Evolutionary conservation across 805 yeast species (phyloP), one percentile per base, ranked within the genome.

Genomic region (Cyberlindnera euphorbiiphila): DNA sequence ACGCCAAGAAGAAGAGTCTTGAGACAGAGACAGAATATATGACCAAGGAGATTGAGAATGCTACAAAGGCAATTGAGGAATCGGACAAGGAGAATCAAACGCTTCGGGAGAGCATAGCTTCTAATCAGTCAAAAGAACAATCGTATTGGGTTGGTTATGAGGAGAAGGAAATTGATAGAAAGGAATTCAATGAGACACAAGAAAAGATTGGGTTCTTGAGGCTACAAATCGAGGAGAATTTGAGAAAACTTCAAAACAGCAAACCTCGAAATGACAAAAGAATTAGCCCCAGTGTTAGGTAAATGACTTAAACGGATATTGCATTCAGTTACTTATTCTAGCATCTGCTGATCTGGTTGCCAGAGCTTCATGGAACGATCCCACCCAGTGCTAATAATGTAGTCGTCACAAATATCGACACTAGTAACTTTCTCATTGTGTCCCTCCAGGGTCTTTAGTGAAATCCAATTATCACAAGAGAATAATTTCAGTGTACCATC

Each of bases 341-440:
- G 8, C 16, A 43, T 43, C 29, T 37, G 25, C n/a, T 42, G 41
- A 31, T 50, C 39, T n/a, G 33, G 37, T 19, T 48, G 18, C 87
- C 87, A 84, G 29, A 84, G 37, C 36, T 46, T 46, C 8, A 41
- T 38, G 10, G 45, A 41, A 17, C 45, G 42, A 21, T 42, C 45
- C 46, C 45, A 45, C 1, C 50, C 50, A 18, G 43, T 37, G 36
- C 50, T 46, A 12, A 40, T 46, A 1, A 88, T 60, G 23, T 42
- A 52, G 7, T 61, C 49, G 7, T 71, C 71, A 37, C 68, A 54
- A 1, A 81, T 50, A 53, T 84, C 95, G 32, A 83, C 71, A 39
- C 80, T 64, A 81, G 88, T 76, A 4, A 86, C 76, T 50, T 82
- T 81, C 42, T 85, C 95, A 6, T 71, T 69, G 22, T 79, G 81